Evolutionary conservation across 1,284 basidiomycete species (phyloP).

Genomic region (Malassezia arunalokei): DNA sequence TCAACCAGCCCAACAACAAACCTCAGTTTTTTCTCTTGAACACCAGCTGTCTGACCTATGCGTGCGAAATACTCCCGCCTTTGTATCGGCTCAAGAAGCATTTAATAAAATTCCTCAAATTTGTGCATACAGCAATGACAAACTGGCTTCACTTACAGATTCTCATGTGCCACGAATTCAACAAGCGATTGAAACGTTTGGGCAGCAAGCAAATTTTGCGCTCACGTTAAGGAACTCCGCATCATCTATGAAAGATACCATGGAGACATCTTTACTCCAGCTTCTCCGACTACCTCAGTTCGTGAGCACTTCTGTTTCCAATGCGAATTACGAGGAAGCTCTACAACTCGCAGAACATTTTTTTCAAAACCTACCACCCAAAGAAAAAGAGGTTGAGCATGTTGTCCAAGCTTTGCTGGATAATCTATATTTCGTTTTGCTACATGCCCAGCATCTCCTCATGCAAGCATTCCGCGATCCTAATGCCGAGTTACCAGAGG

Average conservation of each 20-base stretch:
- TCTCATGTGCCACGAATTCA: background rate
- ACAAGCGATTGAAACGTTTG: background rate
- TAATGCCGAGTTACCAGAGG: background rate
- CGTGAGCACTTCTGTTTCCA: slow-evolving; percentile 1
- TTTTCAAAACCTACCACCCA: background rate
- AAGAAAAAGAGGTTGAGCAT: background rate
- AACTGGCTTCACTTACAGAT: background rate
- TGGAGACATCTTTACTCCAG: background rate
- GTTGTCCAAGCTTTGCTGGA: background rate
- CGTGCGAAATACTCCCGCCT: slow-evolving; percentile 1
- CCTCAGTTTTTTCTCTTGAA: background rate
- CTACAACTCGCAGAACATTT: background rate
- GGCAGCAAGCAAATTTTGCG: background rate
- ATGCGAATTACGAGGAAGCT: slow-evolving; percentile 10
- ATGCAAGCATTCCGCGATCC: background rate
- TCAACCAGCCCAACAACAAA: slow-evolving; percentile 11
- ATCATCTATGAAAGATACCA: background rate
- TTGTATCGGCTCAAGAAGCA: slow-evolving; percentile 8
- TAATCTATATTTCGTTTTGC: background rate
- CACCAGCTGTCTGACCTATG: slow-evolving; percentile 15
- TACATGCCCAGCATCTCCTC: background rate
- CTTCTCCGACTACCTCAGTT: background rate
- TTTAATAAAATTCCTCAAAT: background rate
- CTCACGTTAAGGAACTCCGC: background rate
- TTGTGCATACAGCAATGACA: background rate